Evolutionary conservation across 345 rosid genomes (phyloP).

Genomic region (Acer campestre): DNA sequence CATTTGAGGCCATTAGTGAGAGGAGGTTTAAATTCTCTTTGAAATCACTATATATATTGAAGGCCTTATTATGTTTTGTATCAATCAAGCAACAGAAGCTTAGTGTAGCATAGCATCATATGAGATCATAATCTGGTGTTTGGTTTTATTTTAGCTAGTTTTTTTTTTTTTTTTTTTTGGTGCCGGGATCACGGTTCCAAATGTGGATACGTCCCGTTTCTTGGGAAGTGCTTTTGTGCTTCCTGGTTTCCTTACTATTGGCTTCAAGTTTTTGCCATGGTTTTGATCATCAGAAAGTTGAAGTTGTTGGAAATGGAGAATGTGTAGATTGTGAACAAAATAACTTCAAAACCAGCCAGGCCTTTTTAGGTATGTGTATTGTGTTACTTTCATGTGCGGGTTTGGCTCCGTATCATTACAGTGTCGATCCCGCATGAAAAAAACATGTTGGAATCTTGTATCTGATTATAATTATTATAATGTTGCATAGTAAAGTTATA

Average conservation of each 20-base stretch:
- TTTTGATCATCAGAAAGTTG: conserved; percentile 2
- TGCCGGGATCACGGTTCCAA: background rate
- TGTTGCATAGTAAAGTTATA: too few relatives aligned
- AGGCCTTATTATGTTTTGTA: background rate
- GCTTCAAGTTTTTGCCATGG: background rate
- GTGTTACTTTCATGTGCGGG: too few relatives aligned
- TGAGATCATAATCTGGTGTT: too few relatives aligned
- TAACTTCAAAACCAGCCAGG: conserved; percentile 29
- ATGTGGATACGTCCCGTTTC: background rate
- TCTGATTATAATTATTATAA: too few relatives aligned
- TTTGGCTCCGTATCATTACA: too few relatives aligned
- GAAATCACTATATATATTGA: background rate
- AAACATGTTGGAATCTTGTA: too few relatives aligned
- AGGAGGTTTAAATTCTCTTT: background rate
- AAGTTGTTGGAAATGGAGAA: conserved; percentile 41
- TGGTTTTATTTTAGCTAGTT: background rate
- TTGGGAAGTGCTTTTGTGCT: background rate
- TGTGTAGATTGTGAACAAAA: conserved; percentile 40
- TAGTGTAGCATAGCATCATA: background rate
- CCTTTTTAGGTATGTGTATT: conserved; percentile 34
- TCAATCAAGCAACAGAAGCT: background rate
- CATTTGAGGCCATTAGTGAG: too few relatives aligned
- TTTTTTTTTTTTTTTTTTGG: too few relatives aligned
- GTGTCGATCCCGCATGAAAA: too few relatives aligned
- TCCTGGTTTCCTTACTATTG: background rate